phyloP scores from a whole-genome alignment of 2,329 filamentous ascomycete genomes.

The Alternaria gaisen region DNA sequence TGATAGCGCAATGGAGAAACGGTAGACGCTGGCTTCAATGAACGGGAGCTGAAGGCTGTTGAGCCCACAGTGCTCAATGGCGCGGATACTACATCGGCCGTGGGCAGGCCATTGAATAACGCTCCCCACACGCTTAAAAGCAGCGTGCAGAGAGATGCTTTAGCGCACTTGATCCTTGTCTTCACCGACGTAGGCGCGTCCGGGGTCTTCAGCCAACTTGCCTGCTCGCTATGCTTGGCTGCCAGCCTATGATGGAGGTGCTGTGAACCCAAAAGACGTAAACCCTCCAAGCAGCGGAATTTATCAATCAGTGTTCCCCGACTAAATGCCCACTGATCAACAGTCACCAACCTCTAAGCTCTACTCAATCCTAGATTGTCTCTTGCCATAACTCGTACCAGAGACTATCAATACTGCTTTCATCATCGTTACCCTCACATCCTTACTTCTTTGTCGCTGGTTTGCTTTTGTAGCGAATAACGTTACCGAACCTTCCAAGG shows the following conservation, averaged over 20 bases:
- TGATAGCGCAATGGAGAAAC: constrained; percentile 20
- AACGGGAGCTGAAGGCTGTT: constrained; percentile 15
- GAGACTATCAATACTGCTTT: constrained; percentile 45
- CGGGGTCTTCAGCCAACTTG: constrained; percentile 43
- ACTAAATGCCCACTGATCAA: constrained; percentile 46
- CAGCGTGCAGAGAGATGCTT: constrained; percentile 34
- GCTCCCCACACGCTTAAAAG: constrained; percentile 41
- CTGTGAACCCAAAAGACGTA: constrained; percentile 46
- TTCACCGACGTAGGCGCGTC: constrained; percentile 36
- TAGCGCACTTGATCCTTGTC: constrained; percentile 32
- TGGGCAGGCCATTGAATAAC: constrained; percentile 18
- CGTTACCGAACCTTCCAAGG: constrained; percentile 34
- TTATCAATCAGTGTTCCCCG: constrained; percentile 46
- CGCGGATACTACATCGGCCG: constrained; percentile 28
- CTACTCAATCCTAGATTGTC: constrained; percentile 43
- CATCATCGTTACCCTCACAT: constrained; percentile 41
- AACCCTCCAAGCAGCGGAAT: constrained; percentile 40
- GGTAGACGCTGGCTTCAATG: constrained; percentile 25
- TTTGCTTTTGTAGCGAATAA: constrained; percentile 32
- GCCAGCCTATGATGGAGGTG: constrained; percentile 51
- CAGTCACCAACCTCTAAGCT: constrained; percentile 39
- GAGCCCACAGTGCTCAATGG: constrained; percentile 17
- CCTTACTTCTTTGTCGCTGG: constrained; percentile 49
- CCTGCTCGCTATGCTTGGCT: constrained; percentile 44
- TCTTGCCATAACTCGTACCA: constrained; percentile 30